These are phyloP conservation scores for Penicillium subrubescens DNA, from an alignment of 495 filamentous ascomycete genomes.

Conservation along the genomic window DNA sequence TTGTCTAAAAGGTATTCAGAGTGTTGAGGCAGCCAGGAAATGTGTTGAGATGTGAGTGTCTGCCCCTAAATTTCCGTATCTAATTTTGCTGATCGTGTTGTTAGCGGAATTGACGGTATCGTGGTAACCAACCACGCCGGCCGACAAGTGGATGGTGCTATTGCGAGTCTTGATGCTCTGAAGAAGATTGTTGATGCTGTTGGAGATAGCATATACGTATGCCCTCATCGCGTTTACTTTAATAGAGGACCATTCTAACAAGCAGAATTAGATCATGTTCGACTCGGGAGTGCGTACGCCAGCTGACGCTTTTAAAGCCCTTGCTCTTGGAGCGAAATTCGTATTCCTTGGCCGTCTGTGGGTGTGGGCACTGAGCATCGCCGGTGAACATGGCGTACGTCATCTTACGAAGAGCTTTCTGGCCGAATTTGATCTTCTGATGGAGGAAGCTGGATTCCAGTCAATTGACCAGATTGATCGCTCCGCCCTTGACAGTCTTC, in stretches of 20 bases:
- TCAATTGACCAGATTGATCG: conserved; percentile 17
- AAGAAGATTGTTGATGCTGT: conserved; percentile 59
- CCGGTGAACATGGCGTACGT: conserved; percentile 60
- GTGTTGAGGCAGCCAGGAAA: conserved; percentile 53
- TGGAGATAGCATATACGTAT: conserved; percentile 47
- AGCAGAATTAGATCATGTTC: conserved; percentile 49
- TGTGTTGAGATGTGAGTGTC: conserved; percentile 53
- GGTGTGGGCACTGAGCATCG: conserved; percentile 62
- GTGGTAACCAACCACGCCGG: conserved; percentile 62
- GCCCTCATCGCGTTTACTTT: neutral
- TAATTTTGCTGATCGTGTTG: conserved; percentile 54
- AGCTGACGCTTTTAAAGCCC: conserved; percentile 62
- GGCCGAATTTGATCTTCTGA: conserved; percentile 67
- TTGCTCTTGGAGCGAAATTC: conserved; percentile 65
- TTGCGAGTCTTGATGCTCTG: conserved; percentile 61
- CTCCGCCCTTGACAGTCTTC: conserved; percentile 18
- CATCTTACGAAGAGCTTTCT: conserved; percentile 67
- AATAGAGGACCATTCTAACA: neutral
- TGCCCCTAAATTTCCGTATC: neutral
- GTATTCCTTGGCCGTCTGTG: conserved; percentile 64
- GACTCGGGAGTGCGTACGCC: conserved; percentile 62
- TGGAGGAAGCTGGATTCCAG: conserved; percentile 62
- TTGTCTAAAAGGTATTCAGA: conserved; percentile 59
- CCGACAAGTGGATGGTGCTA: conserved; percentile 63
- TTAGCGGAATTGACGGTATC: conserved; percentile 62